Conservation (phyloP, 1,284 basidiomycete genomes). For the Singerocomus rubriflavus region DNA sequence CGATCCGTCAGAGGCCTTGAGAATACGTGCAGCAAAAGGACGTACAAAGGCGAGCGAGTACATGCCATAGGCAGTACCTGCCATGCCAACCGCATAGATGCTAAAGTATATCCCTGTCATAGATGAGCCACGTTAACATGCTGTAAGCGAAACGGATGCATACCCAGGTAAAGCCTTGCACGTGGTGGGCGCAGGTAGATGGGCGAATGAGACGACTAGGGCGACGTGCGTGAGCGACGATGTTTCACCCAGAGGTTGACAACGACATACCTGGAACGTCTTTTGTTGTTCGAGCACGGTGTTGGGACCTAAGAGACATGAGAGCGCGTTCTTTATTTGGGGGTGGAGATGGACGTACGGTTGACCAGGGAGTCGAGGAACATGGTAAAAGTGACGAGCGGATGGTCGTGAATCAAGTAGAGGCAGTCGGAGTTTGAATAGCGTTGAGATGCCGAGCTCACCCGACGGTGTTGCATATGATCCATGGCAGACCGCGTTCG, state of each 20-base stretch:
- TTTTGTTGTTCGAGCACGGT: slow-evolving; percentile 61
- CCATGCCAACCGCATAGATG: slow-evolving; percentile 52
- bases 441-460: slow-evolving; percentile 25
- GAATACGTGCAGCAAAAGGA: slow-evolving; percentile 3
- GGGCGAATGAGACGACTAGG: slow-evolving; percentile 38
- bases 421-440: slow-evolving; percentile 31
- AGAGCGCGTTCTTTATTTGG: background rate
- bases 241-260: background rate
- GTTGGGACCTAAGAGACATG: slow-evolving; percentile 50
- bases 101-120: slow-evolving; percentile 51
- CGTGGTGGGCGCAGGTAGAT: slow-evolving; percentile 47
- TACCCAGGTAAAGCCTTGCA: slow-evolving; percentile 49
- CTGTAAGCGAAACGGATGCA: slow-evolving; percentile 1
- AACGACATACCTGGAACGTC: slow-evolving; percentile 53
- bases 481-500: slow-evolving; percentile 69
- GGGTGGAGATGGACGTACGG: slow-evolving; percentile 28
- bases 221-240: slow-evolving; percentile 7
- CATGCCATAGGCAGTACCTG: slow-evolving; percentile 48
- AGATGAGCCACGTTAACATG: background rate
- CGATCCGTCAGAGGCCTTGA: background rate
- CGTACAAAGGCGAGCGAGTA: slow-evolving; percentile 53
- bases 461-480: slow-evolving; percentile 27
- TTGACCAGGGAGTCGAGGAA: slow-evolving; percentile 55
- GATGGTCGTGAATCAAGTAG: background rate
- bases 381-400: slow-evolving; percentile 35